phyloP scores from a whole-genome alignment of 1,284 basidiomycete genomes.

The Neonothopanus nambi region DNA sequence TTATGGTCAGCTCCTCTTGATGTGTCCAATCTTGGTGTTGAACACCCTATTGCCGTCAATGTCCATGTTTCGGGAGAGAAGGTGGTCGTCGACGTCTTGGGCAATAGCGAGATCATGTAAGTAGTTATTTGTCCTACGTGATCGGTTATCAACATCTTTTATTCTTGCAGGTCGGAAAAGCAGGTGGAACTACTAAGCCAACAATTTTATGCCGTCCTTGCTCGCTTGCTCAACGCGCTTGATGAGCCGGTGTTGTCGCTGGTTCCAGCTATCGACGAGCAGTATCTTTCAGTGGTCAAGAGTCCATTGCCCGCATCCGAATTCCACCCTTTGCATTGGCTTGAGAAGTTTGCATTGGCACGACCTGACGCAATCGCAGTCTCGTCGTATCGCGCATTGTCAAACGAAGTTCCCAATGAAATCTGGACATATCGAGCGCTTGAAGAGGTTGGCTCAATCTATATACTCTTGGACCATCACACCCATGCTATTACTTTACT shows the following conservation, averaged over 20 bases:
- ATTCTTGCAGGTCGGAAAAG: conserved; percentile 4
- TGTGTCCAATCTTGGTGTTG: conserved; percentile 7
- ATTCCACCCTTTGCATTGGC: conserved; percentile 10
- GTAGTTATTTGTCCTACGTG: background rate
- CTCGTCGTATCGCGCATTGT: background rate
- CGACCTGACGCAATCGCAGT: conserved; percentile 12
- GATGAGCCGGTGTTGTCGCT: background rate
- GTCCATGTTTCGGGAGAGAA: conserved; percentile 3
- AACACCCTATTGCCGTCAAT: conserved; percentile 14
- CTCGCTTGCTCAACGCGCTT: background rate
- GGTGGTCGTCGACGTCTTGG: conserved; percentile 9
- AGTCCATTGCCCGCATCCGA: background rate
- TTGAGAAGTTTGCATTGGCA: conserved; percentile 11
- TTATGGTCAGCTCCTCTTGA: conserved; percentile 9
- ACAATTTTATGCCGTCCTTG: conserved; percentile 3
- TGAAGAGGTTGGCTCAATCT: conserved; percentile 7
- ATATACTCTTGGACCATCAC: background rate
- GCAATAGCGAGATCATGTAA: conserved; percentile 6
- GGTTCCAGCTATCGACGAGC: background rate
- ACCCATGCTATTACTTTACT: background rate
- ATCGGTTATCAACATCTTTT: background rate
- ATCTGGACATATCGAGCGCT: conserved; percentile 15
- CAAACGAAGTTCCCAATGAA: background rate
- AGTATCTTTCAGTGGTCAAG: conserved; percentile 1
- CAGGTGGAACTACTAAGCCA: conserved; percentile 8